Conservation (phyloP, 805 yeast species). For the Saccharomycopsis selenospora region DNA sequence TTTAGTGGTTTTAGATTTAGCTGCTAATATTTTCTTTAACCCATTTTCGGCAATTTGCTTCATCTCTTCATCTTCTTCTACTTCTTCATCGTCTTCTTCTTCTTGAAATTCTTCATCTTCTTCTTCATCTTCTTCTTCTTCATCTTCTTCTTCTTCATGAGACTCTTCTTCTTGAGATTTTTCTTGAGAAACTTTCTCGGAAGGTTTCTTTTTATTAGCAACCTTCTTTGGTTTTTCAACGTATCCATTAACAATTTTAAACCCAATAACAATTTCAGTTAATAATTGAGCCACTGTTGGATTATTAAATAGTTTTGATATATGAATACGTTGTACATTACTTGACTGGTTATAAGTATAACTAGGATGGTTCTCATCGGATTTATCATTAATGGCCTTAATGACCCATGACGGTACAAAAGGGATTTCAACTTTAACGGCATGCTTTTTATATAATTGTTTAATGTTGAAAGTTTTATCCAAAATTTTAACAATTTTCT, state of each 20-base stretch:
- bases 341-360: conserved; percentile 34
- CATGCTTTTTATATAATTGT: conserved; percentile 28
- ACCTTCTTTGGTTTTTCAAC: conserved; percentile 41
- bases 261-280: conserved; percentile 28
- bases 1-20: too few relatives aligned
- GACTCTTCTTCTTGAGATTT: conserved; percentile 22
- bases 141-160: conserved; percentile 25
- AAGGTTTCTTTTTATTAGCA: conserved; percentile 34
- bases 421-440: conserved; percentile 26
- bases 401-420: conserved; percentile 32
- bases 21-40: too few relatives aligned
- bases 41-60: conserved; percentile 17
- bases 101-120: conserved; percentile 21
- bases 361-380: conserved; percentile 37
- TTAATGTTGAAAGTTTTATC: conserved; percentile 27
- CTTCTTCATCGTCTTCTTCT: conserved; percentile 12
- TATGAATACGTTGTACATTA: conserved; percentile 33
- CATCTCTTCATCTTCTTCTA: background rate
- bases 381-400: conserved; percentile 28
- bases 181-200: conserved; percentile 29
- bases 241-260: conserved; percentile 39
- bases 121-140: conserved; percentile 21
- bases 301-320: conserved; percentile 43
- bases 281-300: conserved; percentile 31
- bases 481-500: conserved; percentile 21